Evolutionary conservation across 306 rosid species (phyloP).

Genomic region (Trifolium subterraneum): DNA sequence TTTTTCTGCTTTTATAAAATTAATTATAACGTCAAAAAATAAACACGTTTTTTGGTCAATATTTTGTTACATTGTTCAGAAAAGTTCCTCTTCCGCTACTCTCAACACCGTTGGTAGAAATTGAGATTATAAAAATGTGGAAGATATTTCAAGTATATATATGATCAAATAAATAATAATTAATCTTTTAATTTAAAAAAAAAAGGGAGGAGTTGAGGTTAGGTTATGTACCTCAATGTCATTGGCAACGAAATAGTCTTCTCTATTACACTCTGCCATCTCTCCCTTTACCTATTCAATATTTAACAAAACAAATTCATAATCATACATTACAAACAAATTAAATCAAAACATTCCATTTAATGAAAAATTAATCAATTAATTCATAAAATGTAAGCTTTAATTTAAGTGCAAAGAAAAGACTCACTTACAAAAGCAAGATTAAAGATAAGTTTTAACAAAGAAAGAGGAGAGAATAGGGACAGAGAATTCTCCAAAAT

Average conservation of each 20-base stretch:
- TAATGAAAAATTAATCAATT: slow-evolving; percentile 6
- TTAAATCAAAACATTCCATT: background rate
- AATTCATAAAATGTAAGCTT: slow-evolving; percentile 33
- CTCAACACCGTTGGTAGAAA: background rate
- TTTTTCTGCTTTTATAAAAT: no score
- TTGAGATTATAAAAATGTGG: background rate
- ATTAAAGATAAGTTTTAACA: background rate
- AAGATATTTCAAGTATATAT: background rate
- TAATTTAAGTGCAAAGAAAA: slow-evolving; percentile 16
- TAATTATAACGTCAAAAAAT: no score
- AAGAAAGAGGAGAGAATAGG: slow-evolving; percentile 14
- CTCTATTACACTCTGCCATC: slow-evolving; percentile 76
- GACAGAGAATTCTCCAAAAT: slow-evolving; percentile 1
- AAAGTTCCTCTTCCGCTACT: no score
- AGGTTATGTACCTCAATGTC: slow-evolving; percentile 59
- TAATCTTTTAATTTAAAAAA: background rate
- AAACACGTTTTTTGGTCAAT: no score
- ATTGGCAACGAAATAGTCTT: slow-evolving; percentile 58
- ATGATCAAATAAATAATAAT: background rate
- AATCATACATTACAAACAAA: background rate
- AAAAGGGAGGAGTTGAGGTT: background rate
- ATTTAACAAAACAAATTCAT: slow-evolving; percentile 31
- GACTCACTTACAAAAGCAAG: background rate
- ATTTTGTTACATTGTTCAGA: no score
- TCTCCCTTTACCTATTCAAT: slow-evolving; percentile 43